These are phyloP conservation scores for Ramaria sp. DNA, from an alignment of 768 basidiomycete species.

Conservation along the genomic window DNA sequence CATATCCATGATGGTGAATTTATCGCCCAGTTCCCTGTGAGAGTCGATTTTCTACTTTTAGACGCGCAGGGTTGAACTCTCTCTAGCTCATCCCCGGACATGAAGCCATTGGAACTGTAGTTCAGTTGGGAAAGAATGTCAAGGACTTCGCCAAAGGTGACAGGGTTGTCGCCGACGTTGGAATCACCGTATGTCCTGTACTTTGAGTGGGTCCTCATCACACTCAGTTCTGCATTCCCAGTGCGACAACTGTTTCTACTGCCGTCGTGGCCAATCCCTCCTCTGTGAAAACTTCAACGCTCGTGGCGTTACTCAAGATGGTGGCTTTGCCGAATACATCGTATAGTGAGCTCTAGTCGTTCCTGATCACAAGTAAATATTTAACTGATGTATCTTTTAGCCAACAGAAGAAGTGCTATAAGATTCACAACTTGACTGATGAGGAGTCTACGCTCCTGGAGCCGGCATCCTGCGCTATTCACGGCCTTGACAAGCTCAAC, in stretches of 20 bases:
- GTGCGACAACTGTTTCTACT: constrained; percentile 84
- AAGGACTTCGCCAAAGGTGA: constrained; percentile 69
- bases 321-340: constrained; percentile 87
- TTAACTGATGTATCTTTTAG: constrained; percentile 20
- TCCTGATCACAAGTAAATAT: background rate
- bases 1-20: constrained; percentile 65
- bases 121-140: constrained; percentile 72
- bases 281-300: constrained; percentile 80
- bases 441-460: constrained; percentile 84
- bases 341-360: constrained; percentile 46
- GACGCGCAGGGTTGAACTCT: constrained; percentile 9
- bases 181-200: constrained; percentile 42
- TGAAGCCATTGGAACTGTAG: constrained; percentile 63
- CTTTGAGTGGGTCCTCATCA: background rate
- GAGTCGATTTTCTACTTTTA: constrained; percentile 15
- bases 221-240: constrained; percentile 18
- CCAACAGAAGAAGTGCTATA: constrained; percentile 70
- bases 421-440: constrained; percentile 78
- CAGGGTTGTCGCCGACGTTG: constrained; percentile 76
- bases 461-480: constrained; percentile 85
- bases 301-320: constrained; percentile 69
- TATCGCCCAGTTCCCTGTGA: constrained; percentile 57
- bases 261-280: constrained; percentile 71
- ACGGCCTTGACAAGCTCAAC: constrained; percentile 81
- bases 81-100: constrained; percentile 63